Base-by-base conservation (phyloP, 2,329 filamentous ascomycete species). In the Venturia nashicola region DNA sequence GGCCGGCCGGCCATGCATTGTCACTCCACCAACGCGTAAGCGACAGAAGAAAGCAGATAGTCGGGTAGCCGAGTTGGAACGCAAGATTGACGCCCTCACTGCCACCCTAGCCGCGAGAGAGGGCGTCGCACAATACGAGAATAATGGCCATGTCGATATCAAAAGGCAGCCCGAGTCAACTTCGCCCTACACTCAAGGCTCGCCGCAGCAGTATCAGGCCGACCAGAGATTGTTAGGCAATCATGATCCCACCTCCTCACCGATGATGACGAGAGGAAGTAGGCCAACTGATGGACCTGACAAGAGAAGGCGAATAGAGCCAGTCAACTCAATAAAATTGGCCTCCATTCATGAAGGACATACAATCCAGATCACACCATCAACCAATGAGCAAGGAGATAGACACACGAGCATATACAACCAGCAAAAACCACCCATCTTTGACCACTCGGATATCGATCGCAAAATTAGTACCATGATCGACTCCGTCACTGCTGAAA, bases 11-110 rank as follows among this genome's bases (percentile, higher is more conserved):
- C 80, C 80, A 67, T 96, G 91, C 72, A 77, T 92, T 48, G 86
- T 92, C 66, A 95, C 90, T 0, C 84, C 86, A 67, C 90, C 84
- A 0, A 85, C 80, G 16, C 76, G 90, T 48, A 96, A 95, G 76
- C 82, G 91, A 55, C 90, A 93, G 78, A 96, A 93, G 79, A 96
- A 96, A 80, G 91, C 90, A 63, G 92, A 96, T 73, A 93, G 86
- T 68, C 83, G 91, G 61, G 91, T 97, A 14, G 88, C 91, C 9
- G 91, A 96, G 78, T 80, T 97, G 61, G 91, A 96, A 79, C 91
- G 88, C 79, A 95, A 95, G 78, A 93, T 96, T 67, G 91, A 96
- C 77, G 89, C 88, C 9, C 74, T 96, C 72, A 96, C 90, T 8
- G 89, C 90, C 7, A 91, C 86, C 43, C 73, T 96, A 67, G 86